Evolutionary conservation across 352 stramenopile genomes (phyloP).

Genomic region (Phytophthora pinifolia): DNA sequence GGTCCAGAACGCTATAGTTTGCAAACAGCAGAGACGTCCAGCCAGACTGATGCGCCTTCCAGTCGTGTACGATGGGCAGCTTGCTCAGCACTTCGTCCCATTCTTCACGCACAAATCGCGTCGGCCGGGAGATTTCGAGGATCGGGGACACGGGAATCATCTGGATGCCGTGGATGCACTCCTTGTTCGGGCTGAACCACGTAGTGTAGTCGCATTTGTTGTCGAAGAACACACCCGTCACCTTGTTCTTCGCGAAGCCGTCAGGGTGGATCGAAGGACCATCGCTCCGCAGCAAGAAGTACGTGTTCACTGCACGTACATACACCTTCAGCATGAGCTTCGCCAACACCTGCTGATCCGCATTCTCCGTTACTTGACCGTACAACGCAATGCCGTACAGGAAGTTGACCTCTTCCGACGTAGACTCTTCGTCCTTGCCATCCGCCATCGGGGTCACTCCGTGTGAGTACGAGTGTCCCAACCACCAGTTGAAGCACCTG

Average conservation of each 20-base stretch:
- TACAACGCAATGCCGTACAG: constrained; percentile 63
- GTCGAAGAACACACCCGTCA: constrained; percentile 74
- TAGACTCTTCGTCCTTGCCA: constrained; percentile 73
- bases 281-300: constrained; percentile 56
- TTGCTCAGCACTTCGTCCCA: constrained; percentile 62
- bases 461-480: constrained; percentile 70
- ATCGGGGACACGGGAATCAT: constrained; percentile 71
- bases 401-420: constrained; percentile 72
- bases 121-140: constrained; percentile 38
- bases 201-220: constrained; percentile 79
- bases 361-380: constrained; percentile 47
- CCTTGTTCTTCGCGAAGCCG: constrained; percentile 62
- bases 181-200: constrained; percentile 73
- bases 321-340: constrained; percentile 67
- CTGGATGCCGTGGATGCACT: constrained; percentile 80
- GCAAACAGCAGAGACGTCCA: constrained; percentile 67
- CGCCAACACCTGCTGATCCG: constrained; percentile 32
- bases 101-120: constrained; percentile 54
- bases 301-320: constrained; percentile 58
- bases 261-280: constrained; percentile 48
- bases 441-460: constrained; percentile 70
- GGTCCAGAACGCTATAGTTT: constrained; percentile 58
- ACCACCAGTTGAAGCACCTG: constrained; percentile 64
- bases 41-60: constrained; percentile 40
- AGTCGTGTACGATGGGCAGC: constrained; percentile 51